These are phyloP conservation scores for Acorus gramineus DNA, from an alignment of 106 monocot species.

Conservation along the genomic window DNA sequence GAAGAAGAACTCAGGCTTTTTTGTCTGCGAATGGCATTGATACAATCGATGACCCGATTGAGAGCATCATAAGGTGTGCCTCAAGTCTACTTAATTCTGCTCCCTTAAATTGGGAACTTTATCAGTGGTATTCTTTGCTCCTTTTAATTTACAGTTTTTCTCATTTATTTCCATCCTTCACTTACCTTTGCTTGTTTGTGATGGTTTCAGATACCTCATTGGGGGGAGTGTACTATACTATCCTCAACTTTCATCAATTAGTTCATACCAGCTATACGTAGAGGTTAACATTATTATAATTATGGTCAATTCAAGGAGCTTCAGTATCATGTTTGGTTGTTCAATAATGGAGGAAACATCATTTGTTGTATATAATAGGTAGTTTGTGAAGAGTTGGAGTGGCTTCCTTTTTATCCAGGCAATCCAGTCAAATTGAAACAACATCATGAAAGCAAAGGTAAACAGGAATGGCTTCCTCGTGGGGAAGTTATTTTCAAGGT, in stretches of 20 bases:
- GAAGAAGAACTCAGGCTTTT: slow-evolving; percentile 75
- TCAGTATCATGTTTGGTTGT: not conserved
- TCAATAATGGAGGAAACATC: not conserved
- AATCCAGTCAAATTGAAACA: slow-evolving; percentile 15
- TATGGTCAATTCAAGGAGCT: slow-evolving; percentile 1
- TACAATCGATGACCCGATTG: slow-evolving; percentile 39
- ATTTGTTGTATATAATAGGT: slow-evolving; percentile 39
- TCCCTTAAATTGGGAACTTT: no score
- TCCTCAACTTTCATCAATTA: slow-evolving; percentile 94
- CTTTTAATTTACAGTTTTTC: not conserved
- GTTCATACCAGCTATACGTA: slow-evolving; percentile 96
- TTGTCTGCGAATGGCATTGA: slow-evolving; percentile 59
- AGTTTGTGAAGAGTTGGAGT: slow-evolving; percentile 94
- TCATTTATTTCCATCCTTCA: not conserved
- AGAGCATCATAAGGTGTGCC: slow-evolving; percentile 68
- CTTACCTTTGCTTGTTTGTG: no score
- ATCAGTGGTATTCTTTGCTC: no score
- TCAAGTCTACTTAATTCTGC: not conserved
- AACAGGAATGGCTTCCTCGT: slow-evolving; percentile 25
- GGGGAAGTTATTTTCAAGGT: slow-evolving; percentile 45
- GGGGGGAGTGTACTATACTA: slow-evolving; percentile 96
- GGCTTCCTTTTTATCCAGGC: slow-evolving; percentile 84
- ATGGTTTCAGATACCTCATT: slow-evolving; percentile 69
- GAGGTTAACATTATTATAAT: slow-evolving; percentile 46
- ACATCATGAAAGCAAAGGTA: slow-evolving; percentile 28